Percentiles rank a stretch among this genome's conserved stretches.
phyloP scores from a whole-genome alignment of 371 early-diverging fungal species.

The Nematocida ausubeli region DNA sequence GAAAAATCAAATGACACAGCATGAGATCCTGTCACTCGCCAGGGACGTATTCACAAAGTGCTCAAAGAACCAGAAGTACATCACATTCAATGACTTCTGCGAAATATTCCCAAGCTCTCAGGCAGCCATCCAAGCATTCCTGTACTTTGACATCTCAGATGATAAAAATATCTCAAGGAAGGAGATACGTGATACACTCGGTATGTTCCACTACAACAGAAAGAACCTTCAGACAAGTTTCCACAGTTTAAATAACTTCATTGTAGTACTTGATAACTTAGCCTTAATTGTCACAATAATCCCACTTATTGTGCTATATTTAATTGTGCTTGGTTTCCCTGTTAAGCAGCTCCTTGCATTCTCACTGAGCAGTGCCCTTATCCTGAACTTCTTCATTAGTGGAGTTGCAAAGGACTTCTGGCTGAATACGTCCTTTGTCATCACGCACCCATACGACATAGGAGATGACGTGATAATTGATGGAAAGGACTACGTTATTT shows the following conservation, averaged over 20 bases:
- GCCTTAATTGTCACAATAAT: conserved; percentile 43
- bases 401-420: conserved; percentile 61
- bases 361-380: conserved; percentile 63
- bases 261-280: conserved; percentile 57
- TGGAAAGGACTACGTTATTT: conserved; percentile 60
- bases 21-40: conserved; percentile 64
- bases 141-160: conserved; percentile 63
- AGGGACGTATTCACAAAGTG: conserved; percentile 65
- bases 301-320: conserved; percentile 59
- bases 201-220: conserved; percentile 65
- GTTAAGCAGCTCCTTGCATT: conserved; percentile 64
- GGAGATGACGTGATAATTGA: conserved; percentile 68
- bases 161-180: conserved; percentile 62
- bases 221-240: conserved; percentile 62
- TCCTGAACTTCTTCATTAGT: conserved; percentile 65
- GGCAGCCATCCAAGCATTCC: conserved; percentile 63
- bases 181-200: conserved; percentile 65
- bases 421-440: conserved; percentile 62
- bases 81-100: conserved; percentile 64
- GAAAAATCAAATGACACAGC: conserved; percentile 37
- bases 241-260: conserved; percentile 58
- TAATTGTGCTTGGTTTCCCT: conserved; percentile 64
- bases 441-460: conserved; percentile 68
- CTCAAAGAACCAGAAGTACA: conserved; percentile 30
- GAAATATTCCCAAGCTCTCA: conserved; percentile 65